Conservation (phyloP, 2,329 filamentous ascomycete species). For the Biscogniauxia marginata region DNA sequence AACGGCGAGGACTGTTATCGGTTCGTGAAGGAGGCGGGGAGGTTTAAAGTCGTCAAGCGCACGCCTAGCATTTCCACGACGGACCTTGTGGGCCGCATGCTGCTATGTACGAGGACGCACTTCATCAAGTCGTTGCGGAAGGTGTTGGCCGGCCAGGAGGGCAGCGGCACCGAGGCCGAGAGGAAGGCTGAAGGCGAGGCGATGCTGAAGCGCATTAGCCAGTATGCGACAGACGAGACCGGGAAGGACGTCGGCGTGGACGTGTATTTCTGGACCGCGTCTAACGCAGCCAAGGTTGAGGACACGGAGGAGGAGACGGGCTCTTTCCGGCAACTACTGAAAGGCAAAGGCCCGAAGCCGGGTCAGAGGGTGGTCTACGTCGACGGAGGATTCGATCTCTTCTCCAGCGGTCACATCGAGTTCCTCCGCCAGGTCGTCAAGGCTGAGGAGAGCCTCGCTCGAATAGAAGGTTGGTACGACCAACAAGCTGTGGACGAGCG, state of each 20-base stretch:
- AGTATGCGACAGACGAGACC: slow-evolving; percentile 86
- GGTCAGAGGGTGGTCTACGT: slow-evolving; percentile 92
- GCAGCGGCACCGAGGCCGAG: slow-evolving; percentile 66
- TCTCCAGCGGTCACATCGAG: slow-evolving; percentile 95
- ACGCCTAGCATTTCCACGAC: slow-evolving; percentile 97
- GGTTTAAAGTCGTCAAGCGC: slow-evolving; percentile 95
- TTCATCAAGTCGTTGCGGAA: slow-evolving; percentile 81
- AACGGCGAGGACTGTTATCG: slow-evolving; percentile 95
- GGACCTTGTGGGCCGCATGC: slow-evolving; percentile 96
- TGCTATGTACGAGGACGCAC: slow-evolving; percentile 91
- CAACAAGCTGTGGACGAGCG: slow-evolving; percentile 63
- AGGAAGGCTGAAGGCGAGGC: slow-evolving; percentile 59
- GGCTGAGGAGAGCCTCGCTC: slow-evolving; percentile 68
- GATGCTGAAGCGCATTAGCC: slow-evolving; percentile 74
- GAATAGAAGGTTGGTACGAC: slow-evolving; percentile 70
- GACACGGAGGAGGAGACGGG: slow-evolving; percentile 59
- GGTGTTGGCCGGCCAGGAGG: slow-evolving; percentile 68
- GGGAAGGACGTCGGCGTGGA: slow-evolving; percentile 76
- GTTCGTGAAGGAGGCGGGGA: slow-evolving; percentile 88
- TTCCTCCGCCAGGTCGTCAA: slow-evolving; percentile 78
- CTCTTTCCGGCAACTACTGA: slow-evolving; percentile 65
- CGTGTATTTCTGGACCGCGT: slow-evolving; percentile 79
- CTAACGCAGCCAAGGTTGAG: slow-evolving; percentile 45
- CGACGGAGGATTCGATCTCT: slow-evolving; percentile 94
- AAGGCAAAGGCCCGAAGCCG: slow-evolving; percentile 67